A percentile compares a stretch with the other conserved stretches of the same genome.
These are phyloP conservation scores for Penicillium macrosclerotiorum DNA, from an alignment of 495 filamentous ascomycete species.

Conservation along the genomic window DNA sequence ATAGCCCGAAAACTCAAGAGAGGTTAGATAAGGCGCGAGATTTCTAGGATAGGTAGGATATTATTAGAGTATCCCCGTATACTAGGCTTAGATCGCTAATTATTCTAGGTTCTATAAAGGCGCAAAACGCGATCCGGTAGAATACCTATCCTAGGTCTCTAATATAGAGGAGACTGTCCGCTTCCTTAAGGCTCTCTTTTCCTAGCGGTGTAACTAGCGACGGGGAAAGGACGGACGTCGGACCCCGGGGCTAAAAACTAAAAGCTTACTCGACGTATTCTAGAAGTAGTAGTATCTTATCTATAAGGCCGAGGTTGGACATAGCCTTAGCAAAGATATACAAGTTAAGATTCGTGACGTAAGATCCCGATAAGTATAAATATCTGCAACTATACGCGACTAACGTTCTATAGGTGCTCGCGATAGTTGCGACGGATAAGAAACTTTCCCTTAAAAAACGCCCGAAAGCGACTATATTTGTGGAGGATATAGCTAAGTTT, in stretches of 20 bases:
- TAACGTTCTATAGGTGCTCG: slow-evolving; percentile 21
- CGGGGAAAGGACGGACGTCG: slow-evolving; percentile 32
- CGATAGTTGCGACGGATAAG: slow-evolving; percentile 24
- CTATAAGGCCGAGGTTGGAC: slow-evolving; percentile 20
- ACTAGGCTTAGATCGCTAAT: slow-evolving; percentile 8
- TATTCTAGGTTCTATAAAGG: slow-evolving; percentile 22
- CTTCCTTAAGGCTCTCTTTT: slow-evolving; percentile 20
- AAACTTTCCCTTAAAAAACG: slow-evolving; percentile 15
- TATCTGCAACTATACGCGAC: slow-evolving; percentile 5
- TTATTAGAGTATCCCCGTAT: neutral
- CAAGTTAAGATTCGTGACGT: slow-evolving; percentile 24
- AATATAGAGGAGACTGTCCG: slow-evolving; percentile 27
- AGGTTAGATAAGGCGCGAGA: slow-evolving; percentile 22
- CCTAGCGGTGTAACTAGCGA: slow-evolving; percentile 28
- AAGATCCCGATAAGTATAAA: slow-evolving; percentile 5
- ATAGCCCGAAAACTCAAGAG: slow-evolving; percentile 25
- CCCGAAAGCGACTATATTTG: slow-evolving; percentile 31
- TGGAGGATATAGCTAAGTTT: slow-evolving; percentile 37
- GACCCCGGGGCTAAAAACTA: slow-evolving; percentile 27
- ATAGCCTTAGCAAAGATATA: slow-evolving; percentile 24
- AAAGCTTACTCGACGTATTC: slow-evolving; percentile 34
- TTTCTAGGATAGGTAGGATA: slow-evolving; percentile 27
- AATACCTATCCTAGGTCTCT: slow-evolving; percentile 24
- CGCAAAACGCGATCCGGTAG: slow-evolving; percentile 16
- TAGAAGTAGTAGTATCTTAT: slow-evolving; percentile 39